Evolutionary conservation across 1,139 yeast species (phyloP).

Genomic region (Magnusiomyces ingens): DNA sequence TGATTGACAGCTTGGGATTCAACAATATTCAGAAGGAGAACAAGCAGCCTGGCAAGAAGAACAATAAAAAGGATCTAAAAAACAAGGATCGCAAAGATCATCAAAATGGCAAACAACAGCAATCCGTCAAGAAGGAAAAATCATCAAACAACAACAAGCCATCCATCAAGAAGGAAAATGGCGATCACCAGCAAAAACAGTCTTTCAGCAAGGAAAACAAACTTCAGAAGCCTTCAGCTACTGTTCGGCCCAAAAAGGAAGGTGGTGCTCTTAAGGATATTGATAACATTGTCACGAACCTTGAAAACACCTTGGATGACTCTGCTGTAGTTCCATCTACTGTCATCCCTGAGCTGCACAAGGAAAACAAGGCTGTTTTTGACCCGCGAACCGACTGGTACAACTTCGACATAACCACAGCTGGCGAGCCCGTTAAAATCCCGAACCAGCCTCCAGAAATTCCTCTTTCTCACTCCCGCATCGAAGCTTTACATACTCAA

Average conservation of each 20-base stretch:
- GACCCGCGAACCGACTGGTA: slow-evolving; percentile 77
- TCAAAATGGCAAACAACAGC: background rate
- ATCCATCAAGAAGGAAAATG: background rate
- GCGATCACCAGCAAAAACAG: background rate
- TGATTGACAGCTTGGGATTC: slow-evolving; percentile 7
- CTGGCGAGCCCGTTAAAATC: background rate
- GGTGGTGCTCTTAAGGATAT: slow-evolving; percentile 48
- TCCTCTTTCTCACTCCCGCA: slow-evolving; percentile 44
- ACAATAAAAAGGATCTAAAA: background rate
- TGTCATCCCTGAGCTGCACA: slow-evolving; percentile 3
- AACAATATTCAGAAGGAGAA: background rate
- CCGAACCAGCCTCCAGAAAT: slow-evolving; percentile 28
- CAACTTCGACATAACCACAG: slow-evolving; percentile 42
- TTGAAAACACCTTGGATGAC: slow-evolving; percentile 4
- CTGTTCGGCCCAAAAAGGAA: background rate
- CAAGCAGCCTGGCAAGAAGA: background rate
- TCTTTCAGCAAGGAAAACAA: background rate
- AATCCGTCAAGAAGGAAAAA: background rate
- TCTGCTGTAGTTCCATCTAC: background rate
- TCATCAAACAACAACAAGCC: background rate
- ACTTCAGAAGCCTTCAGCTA: background rate
- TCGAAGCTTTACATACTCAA: slow-evolving; percentile 54
- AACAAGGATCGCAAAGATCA: background rate
- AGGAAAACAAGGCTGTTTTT: slow-evolving; percentile 44
- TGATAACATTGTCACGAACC: slow-evolving; percentile 47